phyloP scores from a whole-genome alignment of 257 asterid species.

The Solanum habrochaites region DNA sequence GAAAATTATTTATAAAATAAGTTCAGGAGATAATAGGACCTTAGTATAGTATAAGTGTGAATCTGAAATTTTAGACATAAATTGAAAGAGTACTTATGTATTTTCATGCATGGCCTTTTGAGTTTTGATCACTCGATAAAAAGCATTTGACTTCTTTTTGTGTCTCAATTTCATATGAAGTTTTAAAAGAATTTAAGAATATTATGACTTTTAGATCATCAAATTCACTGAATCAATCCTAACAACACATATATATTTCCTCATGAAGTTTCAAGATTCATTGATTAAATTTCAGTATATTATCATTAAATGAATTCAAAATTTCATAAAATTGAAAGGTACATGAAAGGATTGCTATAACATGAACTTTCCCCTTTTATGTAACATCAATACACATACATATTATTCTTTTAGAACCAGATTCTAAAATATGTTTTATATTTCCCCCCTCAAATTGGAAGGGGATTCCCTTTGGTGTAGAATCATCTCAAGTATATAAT shows the following conservation, averaged over 20 bases:
- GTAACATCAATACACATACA: neutral
- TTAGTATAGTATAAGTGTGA: no score
- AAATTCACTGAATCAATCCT: neutral
- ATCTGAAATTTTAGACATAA: no score
- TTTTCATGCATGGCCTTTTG: neutral
- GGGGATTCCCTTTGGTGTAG: neutral
- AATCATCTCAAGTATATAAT: neutral
- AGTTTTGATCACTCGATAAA: neutral
- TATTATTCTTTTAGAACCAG: conserved; percentile 22
- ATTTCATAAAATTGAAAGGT: neutral
- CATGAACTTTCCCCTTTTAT: neutral
- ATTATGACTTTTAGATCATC: neutral
- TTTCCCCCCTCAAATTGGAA: neutral
- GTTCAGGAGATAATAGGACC: no score
- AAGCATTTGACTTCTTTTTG: neutral
- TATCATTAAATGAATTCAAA: neutral
- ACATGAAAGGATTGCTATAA: neutral
- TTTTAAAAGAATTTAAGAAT: neutral
- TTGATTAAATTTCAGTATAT: no score
- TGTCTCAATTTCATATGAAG: neutral
- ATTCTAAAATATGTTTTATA: conserved; percentile 10
- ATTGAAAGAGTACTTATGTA: no score
- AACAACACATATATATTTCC: neutral
- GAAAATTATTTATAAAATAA: no score
- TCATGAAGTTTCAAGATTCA: neutral